Evolutionary conservation across 2,329 filamentous ascomycete species (phyloP).

Genomic region (Penicillium psychrosexuale): DNA sequence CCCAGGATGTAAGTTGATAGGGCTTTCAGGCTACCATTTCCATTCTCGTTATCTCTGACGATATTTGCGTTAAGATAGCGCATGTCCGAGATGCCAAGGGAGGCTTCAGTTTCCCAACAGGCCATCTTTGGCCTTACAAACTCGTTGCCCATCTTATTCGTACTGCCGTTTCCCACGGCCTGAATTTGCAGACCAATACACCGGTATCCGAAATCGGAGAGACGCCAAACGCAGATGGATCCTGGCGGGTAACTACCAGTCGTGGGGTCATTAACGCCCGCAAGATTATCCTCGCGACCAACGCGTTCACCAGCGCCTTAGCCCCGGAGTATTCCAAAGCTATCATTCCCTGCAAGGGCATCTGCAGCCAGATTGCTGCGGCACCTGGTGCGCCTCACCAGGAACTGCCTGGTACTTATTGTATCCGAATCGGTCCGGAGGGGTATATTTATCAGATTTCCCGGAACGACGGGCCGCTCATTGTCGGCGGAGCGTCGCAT

Average conservation of each 20-base stretch:
- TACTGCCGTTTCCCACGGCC: slow-evolving; percentile 8
- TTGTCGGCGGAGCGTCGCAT: slow-evolving; percentile 62
- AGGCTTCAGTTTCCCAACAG: slow-evolving; percentile 33
- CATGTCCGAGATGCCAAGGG: slow-evolving; percentile 36
- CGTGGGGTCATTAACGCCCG: slow-evolving; percentile 62
- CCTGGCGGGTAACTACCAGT: slow-evolving; percentile 26
- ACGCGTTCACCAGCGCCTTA: slow-evolving; percentile 75
- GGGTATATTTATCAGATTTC: slow-evolving; percentile 61
- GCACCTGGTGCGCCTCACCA: slow-evolving; percentile 22
- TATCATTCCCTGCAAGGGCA: slow-evolving; percentile 70
- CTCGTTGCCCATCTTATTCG: slow-evolving; percentile 58
- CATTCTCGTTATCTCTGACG: background rate
- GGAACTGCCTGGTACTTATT: slow-evolving; percentile 51
- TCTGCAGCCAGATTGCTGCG: slow-evolving; percentile 33
- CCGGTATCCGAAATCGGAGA: slow-evolving; percentile 31
- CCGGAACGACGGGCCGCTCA: slow-evolving; percentile 51
- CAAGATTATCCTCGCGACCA: slow-evolving; percentile 75
- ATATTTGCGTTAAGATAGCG: slow-evolving; percentile 17
- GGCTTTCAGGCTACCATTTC: background rate
- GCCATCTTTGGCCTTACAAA: slow-evolving; percentile 65
- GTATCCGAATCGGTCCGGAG: slow-evolving; percentile 54
- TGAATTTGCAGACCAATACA: slow-evolving; percentile 55
- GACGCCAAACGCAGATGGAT: background rate
- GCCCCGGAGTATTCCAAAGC: slow-evolving; percentile 66
- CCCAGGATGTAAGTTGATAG: slow-evolving; percentile 15